Evolutionary conservation across 2,329 filamentous ascomycete species (phyloP).

Genomic region (Albifimbria verrucaria): DNA sequence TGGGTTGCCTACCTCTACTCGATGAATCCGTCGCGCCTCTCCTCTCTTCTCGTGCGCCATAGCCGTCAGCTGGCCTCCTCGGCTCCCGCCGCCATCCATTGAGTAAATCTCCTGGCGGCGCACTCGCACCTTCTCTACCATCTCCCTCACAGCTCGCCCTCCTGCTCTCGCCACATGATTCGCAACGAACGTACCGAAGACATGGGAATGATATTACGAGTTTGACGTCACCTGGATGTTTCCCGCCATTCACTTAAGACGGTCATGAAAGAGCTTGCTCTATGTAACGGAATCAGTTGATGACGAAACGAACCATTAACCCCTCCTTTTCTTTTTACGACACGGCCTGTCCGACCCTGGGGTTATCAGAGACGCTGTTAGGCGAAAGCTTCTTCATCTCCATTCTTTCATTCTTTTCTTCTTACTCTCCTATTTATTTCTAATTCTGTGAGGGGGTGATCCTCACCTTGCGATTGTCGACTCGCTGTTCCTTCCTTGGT

Average conservation of each 20-base stretch:
- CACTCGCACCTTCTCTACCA: constrained; percentile 5
- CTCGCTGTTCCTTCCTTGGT: constrained; percentile 8
- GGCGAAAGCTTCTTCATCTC: constrained; percentile 12
- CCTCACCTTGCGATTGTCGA: not conserved
- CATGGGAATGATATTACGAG: constrained; percentile 21
- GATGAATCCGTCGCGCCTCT: constrained; percentile 44
- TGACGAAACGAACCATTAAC: not conserved
- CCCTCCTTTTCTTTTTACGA: constrained; percentile 8
- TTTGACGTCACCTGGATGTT: constrained; percentile 12
- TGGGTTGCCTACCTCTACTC: constrained; percentile 51
- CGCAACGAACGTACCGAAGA: constrained; percentile 28
- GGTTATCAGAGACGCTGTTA: constrained; percentile 11
- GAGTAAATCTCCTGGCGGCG: constrained; percentile 7
- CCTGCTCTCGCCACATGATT: constrained; percentile 13
- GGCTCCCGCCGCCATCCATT: constrained; percentile 21
- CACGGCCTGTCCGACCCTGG: too few relatives aligned
- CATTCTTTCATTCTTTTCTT: constrained; percentile 10
- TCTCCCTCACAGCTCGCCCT: constrained; percentile 2
- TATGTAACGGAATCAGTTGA: not conserved
- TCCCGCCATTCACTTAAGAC: constrained; percentile 12
- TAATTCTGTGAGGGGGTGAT: too few relatives aligned
- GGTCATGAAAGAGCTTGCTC: constrained; percentile 4
- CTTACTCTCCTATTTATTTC: constrained; percentile 14
- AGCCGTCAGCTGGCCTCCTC: constrained; percentile 37
- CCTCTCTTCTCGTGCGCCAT: constrained; percentile 45